Conservation (phyloP, 2,329 filamentous ascomycete genomes). For the Monilinia polystroma region DNA sequence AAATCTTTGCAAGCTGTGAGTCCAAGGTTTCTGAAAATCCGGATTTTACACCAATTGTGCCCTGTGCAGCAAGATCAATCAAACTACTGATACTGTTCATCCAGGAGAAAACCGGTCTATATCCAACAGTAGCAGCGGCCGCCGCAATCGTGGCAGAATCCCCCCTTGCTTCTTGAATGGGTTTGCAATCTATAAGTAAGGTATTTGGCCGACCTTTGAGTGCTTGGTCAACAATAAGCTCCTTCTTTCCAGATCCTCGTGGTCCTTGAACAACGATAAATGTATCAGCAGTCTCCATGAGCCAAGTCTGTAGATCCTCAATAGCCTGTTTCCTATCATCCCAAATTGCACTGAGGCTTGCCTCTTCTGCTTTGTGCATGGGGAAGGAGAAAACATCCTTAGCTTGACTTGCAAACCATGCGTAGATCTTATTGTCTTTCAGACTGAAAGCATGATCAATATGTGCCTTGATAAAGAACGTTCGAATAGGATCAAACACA, state of each 20-base stretch:
- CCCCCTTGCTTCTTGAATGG: constrained; percentile 84
- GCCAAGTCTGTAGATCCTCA: constrained; percentile 77
- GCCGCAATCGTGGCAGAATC: constrained; percentile 82
- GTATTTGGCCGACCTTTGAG: constrained; percentile 74
- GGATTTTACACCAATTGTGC: constrained; percentile 89
- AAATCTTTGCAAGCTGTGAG: constrained; percentile 83
- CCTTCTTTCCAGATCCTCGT: constrained; percentile 84
- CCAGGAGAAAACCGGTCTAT: constrained; percentile 92
- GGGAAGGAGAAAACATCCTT: constrained; percentile 63
- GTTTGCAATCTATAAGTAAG: constrained; percentile 87
- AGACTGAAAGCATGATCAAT: constrained; percentile 76
- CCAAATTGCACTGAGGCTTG: constrained; percentile 68
- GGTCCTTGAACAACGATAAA: constrained; percentile 94
- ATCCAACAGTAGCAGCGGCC: constrained; percentile 81
- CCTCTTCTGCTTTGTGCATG: constrained; percentile 58
- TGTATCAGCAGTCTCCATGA: constrained; percentile 84
- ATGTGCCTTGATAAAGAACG: constrained; percentile 87
- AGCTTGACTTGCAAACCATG: constrained; percentile 77
- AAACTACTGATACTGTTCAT: constrained; percentile 93
- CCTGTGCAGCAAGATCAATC: constrained; percentile 87
- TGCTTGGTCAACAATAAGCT: constrained; percentile 82
- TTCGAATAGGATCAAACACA: constrained; percentile 90
- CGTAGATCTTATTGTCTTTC: constrained; percentile 69
- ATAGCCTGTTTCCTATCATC: constrained; percentile 68
- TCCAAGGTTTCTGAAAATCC: constrained; percentile 93